These are phyloP conservation scores for Wickerhamomyces bisporus DNA, from an alignment of 805 yeast species.

Conservation along the genomic window DNA sequence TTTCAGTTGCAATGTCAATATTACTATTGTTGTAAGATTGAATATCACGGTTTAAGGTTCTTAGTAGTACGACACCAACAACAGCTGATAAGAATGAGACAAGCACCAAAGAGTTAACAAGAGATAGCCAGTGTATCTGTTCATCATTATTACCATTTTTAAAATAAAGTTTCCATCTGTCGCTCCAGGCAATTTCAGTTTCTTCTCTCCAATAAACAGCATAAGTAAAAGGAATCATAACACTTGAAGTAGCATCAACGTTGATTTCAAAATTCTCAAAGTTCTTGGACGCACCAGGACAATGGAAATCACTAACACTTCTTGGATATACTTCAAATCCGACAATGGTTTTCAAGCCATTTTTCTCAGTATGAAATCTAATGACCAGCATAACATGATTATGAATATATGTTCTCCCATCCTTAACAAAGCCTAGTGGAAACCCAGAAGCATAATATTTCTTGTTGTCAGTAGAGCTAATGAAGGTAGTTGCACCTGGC, in stretches of 20 bases:
- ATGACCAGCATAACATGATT: slow-evolving; percentile 81
- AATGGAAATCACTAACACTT: slow-evolving; percentile 59
- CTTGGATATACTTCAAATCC: slow-evolving; percentile 90
- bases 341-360: slow-evolving; percentile 54
- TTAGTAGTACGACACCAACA: slow-evolving; percentile 58
- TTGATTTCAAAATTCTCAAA: slow-evolving; percentile 53
- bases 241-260: slow-evolving; percentile 33
- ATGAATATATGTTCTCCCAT: slow-evolving; percentile 58
- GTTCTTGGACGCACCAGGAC: slow-evolving; percentile 70
- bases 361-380: slow-evolving; percentile 54
- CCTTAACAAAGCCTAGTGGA: slow-evolving; percentile 67
- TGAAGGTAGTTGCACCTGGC: slow-evolving; percentile 85
- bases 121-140: slow-evolving; percentile 72
- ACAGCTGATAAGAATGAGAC: slow-evolving; percentile 55
- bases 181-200: slow-evolving; percentile 51
- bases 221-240: slow-evolving; percentile 69
- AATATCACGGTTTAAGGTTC: slow-evolving; percentile 49
- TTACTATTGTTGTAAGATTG: slow-evolving; percentile 27
- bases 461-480: slow-evolving; percentile 48
- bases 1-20: slow-evolving; percentile 21
- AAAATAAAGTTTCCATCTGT: slow-evolving; percentile 72
- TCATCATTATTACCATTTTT: slow-evolving; percentile 44
- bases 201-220: slow-evolving; percentile 90
- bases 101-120: slow-evolving; percentile 66
- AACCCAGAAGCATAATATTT: slow-evolving; percentile 84